Percentiles rank a stretch among this genome's conserved stretches.
phyloP scores from a whole-genome alignment of 2,329 filamentous ascomycete species.

The Lomentospora prolificans region DNA sequence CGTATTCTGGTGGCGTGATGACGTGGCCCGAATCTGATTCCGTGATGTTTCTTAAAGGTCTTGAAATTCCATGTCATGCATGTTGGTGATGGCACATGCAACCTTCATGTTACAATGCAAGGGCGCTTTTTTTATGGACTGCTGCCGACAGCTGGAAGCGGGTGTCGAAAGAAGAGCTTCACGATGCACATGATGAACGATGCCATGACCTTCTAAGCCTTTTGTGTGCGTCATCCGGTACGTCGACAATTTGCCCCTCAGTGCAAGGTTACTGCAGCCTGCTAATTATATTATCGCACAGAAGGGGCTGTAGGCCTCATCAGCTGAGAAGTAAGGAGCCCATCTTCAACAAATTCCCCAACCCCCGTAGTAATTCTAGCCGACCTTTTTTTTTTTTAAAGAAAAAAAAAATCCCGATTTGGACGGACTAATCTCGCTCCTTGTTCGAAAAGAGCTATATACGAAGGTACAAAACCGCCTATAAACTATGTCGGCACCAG shows the following conservation, averaged over 20 bases:
- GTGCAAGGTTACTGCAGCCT: background rate
- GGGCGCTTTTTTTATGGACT: too few species aligned
- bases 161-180: background rate
- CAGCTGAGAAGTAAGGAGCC: background rate
- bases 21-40: background rate
- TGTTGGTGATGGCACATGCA: too few species aligned
- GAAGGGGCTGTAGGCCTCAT: background rate
- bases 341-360: background rate
- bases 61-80: too few species aligned
- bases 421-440: background rate
- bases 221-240: constrained; percentile 7
- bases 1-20: background rate
- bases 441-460: too few species aligned
- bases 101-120: too few species aligned
- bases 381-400: background rate
- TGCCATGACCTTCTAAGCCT: background rate
- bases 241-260: constrained; percentile 6
- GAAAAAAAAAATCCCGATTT: too few species aligned
- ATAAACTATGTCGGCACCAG: constrained; percentile 1
- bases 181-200: background rate
- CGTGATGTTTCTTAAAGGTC: too few species aligned
- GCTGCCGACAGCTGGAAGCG: background rate
- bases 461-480: too few species aligned
- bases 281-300: background rate
- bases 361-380: background rate